Conservation (phyloP, 257 asterid genomes). For the Misopates orontium region DNA sequence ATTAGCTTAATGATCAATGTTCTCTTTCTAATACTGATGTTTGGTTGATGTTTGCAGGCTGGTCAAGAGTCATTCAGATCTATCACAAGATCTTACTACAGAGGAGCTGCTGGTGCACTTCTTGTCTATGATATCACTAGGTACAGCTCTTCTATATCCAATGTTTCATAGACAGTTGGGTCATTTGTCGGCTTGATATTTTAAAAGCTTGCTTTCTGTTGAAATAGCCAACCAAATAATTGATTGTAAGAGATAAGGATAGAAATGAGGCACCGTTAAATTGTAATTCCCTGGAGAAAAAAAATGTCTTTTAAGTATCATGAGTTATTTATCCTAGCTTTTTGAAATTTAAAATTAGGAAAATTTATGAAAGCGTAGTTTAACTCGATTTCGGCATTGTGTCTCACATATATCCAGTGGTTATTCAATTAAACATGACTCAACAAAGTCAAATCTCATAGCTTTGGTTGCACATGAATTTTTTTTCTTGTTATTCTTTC, state of each 20-base stretch:
- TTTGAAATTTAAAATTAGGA: no score
- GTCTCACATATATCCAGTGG: no score
- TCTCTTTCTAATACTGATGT: conserved; percentile 10
- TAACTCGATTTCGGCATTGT: no score
- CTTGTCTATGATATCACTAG: conserved; percentile 60
- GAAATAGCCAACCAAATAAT: conserved; percentile 2
- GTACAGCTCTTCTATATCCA: conserved; percentile 26
- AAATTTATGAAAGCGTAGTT: no score
- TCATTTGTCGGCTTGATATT: conserved; percentile 14
- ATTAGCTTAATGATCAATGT: not conserved
- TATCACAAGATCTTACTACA: conserved; percentile 58
- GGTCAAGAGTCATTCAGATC: conserved; percentile 71
- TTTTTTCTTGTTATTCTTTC: no score
- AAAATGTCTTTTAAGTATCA: no score
- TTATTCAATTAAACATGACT: no score
- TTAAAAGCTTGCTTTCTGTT: conserved; percentile 21
- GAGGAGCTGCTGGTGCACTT: conserved; percentile 73
- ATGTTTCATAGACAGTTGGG: conserved; percentile 14
- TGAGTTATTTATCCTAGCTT: no score
- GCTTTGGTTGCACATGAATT: no score
- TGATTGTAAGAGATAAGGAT: no score
- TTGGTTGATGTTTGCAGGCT: conserved; percentile 39
- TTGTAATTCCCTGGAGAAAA: not conserved
- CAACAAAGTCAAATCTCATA: not conserved
- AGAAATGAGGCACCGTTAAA: not conserved